Evolutionary conservation across 129 eudicot species (phyloP).

Genomic region (Ambrosia trifida): DNA sequence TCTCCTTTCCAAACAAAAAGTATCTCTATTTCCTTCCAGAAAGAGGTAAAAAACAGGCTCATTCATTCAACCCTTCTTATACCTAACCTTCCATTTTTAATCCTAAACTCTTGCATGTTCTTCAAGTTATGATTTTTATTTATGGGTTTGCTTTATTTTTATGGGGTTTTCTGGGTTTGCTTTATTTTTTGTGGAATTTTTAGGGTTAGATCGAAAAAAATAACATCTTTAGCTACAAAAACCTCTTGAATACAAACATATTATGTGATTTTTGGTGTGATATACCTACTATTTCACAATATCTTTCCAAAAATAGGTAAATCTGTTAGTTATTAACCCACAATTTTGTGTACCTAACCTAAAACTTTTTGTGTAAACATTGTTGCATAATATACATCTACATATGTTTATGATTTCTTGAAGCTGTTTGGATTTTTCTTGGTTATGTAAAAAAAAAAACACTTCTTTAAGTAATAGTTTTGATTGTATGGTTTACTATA

Average conservation of each 20-base stretch:
- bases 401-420: background rate
- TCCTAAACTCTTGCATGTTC: slow-evolving; percentile 2
- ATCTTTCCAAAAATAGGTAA: background rate
- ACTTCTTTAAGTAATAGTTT: background rate
- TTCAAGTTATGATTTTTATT: background rate
- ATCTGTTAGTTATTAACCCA: background rate
- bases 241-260: background rate
- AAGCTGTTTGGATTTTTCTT: background rate
- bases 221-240: background rate
- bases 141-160: background rate
- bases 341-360: slow-evolving; percentile 9
- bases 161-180: slow-evolving; percentile 4
- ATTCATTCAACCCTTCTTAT: background rate
- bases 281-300: slow-evolving; percentile 1
- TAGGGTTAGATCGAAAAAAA: background rate
- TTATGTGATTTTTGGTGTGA: slow-evolving; percentile 3
- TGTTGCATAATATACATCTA: background rate
- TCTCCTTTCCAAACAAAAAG: background rate
- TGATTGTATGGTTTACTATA: background rate
- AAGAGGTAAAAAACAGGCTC: slow-evolving; percentile 19
- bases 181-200: background rate
- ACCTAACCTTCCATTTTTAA: background rate
- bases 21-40: background rate
- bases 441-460: background rate
- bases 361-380: background rate